phyloP scores from a whole-genome alignment of 2,329 filamentous ascomycete species.

The Fusarium caatingaense region DNA sequence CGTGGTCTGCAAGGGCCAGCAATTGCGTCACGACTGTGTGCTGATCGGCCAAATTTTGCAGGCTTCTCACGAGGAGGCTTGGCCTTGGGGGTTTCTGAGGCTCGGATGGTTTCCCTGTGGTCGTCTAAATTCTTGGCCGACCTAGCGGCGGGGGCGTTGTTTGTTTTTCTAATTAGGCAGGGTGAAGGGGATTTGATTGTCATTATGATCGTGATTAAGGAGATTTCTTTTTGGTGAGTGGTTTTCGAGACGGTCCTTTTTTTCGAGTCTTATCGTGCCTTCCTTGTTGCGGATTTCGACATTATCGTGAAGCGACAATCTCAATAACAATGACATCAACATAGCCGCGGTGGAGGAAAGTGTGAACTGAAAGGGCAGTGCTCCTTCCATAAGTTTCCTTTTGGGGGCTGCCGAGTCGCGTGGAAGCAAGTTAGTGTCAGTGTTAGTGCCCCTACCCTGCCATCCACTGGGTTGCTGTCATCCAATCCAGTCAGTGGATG shows the following conservation, averaged over 20 bases:
- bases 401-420: conserved; percentile 34
- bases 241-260: not conserved
- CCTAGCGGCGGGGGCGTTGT: conserved; percentile 32
- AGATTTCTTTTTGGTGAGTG: conserved; percentile 8
- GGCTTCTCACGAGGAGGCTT: conserved; percentile 41
- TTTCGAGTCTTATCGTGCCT: not conserved
- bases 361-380: not conserved
- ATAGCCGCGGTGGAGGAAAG: conserved; percentile 6
- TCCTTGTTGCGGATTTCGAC: not conserved
- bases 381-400: conserved; percentile 20
- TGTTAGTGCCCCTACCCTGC: not conserved
- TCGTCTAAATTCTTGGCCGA: conserved; percentile 35
- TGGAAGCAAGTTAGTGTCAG: conserved; percentile 27
- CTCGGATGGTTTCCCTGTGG: conserved; percentile 38
- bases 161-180: conserved; percentile 35
- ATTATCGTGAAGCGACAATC: conserved; percentile 16
- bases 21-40: conserved; percentile 50
- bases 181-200: conserved; percentile 21
- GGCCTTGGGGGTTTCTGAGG: conserved; percentile 28
- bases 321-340: conserved; percentile 37
- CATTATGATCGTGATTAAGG: not conserved
- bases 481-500: conserved; percentile 20
- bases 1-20: conserved; percentile 42
- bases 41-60: conserved; percentile 46
- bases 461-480: conserved; percentile 8